Evolutionary conservation across 441 rosid species (phyloP).

Genomic region (Francoa sonchifolia): DNA sequence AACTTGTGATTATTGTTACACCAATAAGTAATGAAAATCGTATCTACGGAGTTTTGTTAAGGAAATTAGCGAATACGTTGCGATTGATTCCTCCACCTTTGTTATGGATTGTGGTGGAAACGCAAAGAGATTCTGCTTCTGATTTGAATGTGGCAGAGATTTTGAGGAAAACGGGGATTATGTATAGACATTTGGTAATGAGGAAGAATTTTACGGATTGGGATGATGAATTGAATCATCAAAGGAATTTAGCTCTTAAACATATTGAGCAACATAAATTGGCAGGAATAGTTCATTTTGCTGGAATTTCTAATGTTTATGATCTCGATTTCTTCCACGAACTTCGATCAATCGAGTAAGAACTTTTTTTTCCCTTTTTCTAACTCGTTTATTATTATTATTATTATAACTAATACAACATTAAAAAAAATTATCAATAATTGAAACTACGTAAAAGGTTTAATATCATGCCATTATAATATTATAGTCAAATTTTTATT

Average conservation of each 20-base stretch:
- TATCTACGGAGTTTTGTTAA: constrained; percentile 34
- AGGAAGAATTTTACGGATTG: constrained; percentile 60
- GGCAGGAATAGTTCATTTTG: constrained; percentile 80
- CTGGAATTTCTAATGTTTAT: constrained; percentile 68
- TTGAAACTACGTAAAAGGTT: too few relatives aligned
- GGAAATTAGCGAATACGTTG: constrained; percentile 61
- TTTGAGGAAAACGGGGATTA: constrained; percentile 66
- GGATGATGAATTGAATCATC: constrained; percentile 56
- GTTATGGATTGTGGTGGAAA: constrained; percentile 77
- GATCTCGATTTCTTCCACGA: constrained; percentile 79
- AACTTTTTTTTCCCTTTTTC: background rate
- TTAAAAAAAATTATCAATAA: too few relatives aligned
- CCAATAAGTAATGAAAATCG: constrained; percentile 29
- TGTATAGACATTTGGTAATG: constrained; percentile 76
- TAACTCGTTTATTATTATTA: too few relatives aligned
- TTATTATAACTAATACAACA: too few relatives aligned
- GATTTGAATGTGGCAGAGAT: constrained; percentile 34
- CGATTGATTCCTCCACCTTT: constrained; percentile 61
- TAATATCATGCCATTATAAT: too few relatives aligned
- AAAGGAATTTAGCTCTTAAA: constrained; percentile 58
- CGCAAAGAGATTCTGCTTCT: constrained; percentile 25
- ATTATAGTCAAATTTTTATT: too few relatives aligned
- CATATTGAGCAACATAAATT: constrained; percentile 72
- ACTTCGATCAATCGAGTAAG: constrained; percentile 77
- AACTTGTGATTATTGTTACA: constrained; percentile 54